phyloP scores from a whole-genome alignment of 1,284 basidiomycete species.

The Apiotrichum brassicae region DNA sequence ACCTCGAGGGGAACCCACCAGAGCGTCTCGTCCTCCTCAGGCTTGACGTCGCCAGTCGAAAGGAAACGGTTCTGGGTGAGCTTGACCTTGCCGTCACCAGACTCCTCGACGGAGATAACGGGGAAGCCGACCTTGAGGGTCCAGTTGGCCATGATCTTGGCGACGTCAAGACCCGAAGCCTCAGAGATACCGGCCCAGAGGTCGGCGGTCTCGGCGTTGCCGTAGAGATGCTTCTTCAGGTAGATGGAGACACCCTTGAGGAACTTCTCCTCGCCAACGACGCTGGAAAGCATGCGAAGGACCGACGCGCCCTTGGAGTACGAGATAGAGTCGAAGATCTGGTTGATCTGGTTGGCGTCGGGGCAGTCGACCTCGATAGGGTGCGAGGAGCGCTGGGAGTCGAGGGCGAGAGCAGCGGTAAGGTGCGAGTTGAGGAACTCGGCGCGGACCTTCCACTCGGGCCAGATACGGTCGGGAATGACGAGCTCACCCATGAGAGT shows the following conservation, averaged over 20 bases:
- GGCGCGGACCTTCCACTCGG: slow-evolving; percentile 53
- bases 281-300: slow-evolving; percentile 83
- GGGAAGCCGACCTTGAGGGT: slow-evolving; percentile 84
- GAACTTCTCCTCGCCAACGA: slow-evolving; percentile 85
- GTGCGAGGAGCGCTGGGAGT: slow-evolving; percentile 86
- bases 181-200: slow-evolving; percentile 83
- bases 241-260: slow-evolving; percentile 83
- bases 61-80: slow-evolving; percentile 90
- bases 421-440: slow-evolving; percentile 54
- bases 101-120: slow-evolving; percentile 78
- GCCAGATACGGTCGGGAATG: slow-evolving; percentile 62
- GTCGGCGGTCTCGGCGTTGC: slow-evolving; percentile 78
- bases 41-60: slow-evolving; percentile 68
- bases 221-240: slow-evolving; percentile 78
- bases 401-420: slow-evolving; percentile 64
- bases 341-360: slow-evolving; percentile 77
- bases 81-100: slow-evolving; percentile 57
- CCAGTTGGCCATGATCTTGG: slow-evolving; percentile 86
- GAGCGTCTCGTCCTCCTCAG: slow-evolving; percentile 82
- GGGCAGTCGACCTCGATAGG: slow-evolving; percentile 90
- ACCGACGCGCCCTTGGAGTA: slow-evolving; percentile 82
- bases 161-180: slow-evolving; percentile 70
- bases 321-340: slow-evolving; percentile 80
- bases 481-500: slow-evolving; percentile 79
- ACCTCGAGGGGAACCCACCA: slow-evolving; percentile 80